Conservation (phyloP, 2,329 filamentous ascomycete genomes). For the Chaetomiaceae sp. region DNA sequence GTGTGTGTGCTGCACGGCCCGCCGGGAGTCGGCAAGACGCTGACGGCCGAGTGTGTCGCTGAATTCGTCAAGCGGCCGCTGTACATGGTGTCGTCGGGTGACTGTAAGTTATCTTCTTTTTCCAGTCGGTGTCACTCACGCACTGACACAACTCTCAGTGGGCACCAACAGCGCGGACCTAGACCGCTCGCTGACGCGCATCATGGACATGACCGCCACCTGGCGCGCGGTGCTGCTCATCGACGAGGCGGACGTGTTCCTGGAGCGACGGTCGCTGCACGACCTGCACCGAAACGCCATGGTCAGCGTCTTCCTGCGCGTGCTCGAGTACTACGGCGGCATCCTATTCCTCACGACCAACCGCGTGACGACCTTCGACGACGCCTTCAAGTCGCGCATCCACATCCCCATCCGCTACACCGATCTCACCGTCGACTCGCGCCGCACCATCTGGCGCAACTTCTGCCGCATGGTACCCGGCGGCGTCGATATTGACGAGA, state of each 20-base stretch:
- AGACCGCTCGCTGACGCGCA: constrained; percentile 16
- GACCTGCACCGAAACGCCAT: constrained; percentile 33
- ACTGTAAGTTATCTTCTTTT: constrained; percentile 20
- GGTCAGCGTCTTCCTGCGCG: constrained; percentile 33
- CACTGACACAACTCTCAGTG: constrained; percentile 21
- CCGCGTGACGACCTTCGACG: constrained; percentile 31
- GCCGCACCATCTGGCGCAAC: constrained; percentile 28
- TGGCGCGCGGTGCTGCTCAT: constrained; percentile 32
- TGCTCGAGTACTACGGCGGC: constrained; percentile 32
- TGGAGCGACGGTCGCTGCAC: constrained; percentile 28
- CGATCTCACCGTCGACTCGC: constrained; percentile 20
- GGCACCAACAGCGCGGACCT: constrained; percentile 25
- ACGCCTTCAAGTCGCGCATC: constrained; percentile 33
- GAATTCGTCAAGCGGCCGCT: constrained; percentile 32
- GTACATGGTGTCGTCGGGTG: constrained; percentile 34
- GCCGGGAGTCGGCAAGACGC: constrained; percentile 33
- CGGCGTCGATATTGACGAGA: constrained; percentile 22
- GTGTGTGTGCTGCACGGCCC: constrained; percentile 31
- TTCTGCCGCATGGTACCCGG: constrained; percentile 24
- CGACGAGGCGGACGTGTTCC: constrained; percentile 36
- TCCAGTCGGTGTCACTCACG: too few species aligned
- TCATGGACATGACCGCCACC: constrained; percentile 21
- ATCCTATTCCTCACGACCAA: constrained; percentile 34
- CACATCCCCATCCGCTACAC: constrained; percentile 31
- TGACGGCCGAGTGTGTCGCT: constrained; percentile 34